Base-by-base conservation (phyloP, 2,329 filamentous ascomycete species). In the Neonectria faginata region DNA sequence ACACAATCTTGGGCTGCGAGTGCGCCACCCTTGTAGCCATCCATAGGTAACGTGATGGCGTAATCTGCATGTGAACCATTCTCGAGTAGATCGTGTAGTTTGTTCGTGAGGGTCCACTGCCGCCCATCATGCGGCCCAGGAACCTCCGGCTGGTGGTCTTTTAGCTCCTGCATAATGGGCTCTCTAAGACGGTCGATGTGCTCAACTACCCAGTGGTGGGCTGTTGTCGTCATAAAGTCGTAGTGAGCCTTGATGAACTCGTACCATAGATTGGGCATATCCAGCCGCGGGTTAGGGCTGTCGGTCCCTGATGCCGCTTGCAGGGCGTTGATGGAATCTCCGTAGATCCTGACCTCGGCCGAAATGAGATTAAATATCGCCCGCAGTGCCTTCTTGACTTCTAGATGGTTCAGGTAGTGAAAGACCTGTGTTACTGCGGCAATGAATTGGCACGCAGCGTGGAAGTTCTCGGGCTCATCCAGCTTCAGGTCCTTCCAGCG, bases 401-500 rank as follows among this genome's bases (percentile, higher is more conserved):
- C 6, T 12, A 4, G 8, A n/a, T 51, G 27, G 16, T 51, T 51
- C 9, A 51, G 27, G 22, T 51, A 51, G n/a, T 51, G 27, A 51
- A 51, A 51, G 2, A 33, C 27, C 2, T 33, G 29, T 1, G 16
- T 51, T n/a, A 51, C 47, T 10, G 47, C 47, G 10, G 29, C 27
- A 2, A 51, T 33, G 47, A 12, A 51, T 3, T 51, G 47, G 47
- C 47, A 51, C 9, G 27, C 47, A 10, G n/a, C n/a, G n/a, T 16
- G 9, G 27, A 51, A 51, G 27, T 51, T 31, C 9, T 33, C 27
- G n/a, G 47, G 27, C 5, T 33, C 16, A n/a, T 51, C 47, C 47
- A 51, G 47, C 27, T 33, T 20, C 27, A 51, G 27, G 11, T 51
- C 27, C n/a, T 33, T 51, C 47, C 47, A 51, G 27, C 47, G 47